Evolutionary conservation across 768 basidiomycete species (phyloP).

Genomic region (Leccinum longicurvipes): DNA sequence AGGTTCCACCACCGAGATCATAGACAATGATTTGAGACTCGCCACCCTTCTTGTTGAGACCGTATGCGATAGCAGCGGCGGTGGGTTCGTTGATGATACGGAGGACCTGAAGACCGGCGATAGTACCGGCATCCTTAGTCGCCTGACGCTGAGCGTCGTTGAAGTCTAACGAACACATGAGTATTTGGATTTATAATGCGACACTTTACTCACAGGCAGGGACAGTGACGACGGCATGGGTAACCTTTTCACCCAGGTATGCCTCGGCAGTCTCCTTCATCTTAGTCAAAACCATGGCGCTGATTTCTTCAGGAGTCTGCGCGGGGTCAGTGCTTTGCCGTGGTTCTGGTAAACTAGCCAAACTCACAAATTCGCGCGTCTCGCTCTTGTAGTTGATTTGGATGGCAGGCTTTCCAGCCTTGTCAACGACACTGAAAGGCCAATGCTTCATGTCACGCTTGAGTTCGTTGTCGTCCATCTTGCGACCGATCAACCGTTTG

Average conservation of each 20-base stretch:
- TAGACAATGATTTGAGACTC: conserved; percentile 97
- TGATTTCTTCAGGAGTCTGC: conserved; percentile 90
- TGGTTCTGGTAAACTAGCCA: background rate
- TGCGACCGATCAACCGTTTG: conserved; percentile 91
- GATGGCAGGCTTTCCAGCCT: conserved; percentile 77
- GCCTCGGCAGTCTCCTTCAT: conserved; percentile 99
- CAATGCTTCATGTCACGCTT: conserved; percentile 86
- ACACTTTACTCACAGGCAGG: conserved; percentile 71
- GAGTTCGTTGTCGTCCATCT: conserved; percentile 76
- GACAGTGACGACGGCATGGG: conserved; percentile 97
- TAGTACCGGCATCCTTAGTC: conserved; percentile 96
- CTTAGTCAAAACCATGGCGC: conserved; percentile 92
- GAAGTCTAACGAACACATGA: conserved; percentile 68
- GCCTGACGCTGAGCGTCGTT: conserved; percentile 99
- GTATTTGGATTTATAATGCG: background rate
- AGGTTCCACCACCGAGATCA: conserved; percentile 98
- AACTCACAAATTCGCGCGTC: conserved; percentile 75
- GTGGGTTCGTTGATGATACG: conserved; percentile 99
- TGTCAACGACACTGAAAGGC: conserved; percentile 82
- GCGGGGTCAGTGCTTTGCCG: background rate
- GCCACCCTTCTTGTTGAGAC: conserved; percentile 92
- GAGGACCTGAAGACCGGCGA: conserved; percentile 91
- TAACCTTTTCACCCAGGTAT: conserved; percentile 93
- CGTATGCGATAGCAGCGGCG: conserved; percentile 96
- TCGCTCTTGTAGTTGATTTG: conserved; percentile 78